Evolutionary conservation across 192 early-diverging fungal species (phyloP).

Genomic region (Podila minutissima): DNA sequence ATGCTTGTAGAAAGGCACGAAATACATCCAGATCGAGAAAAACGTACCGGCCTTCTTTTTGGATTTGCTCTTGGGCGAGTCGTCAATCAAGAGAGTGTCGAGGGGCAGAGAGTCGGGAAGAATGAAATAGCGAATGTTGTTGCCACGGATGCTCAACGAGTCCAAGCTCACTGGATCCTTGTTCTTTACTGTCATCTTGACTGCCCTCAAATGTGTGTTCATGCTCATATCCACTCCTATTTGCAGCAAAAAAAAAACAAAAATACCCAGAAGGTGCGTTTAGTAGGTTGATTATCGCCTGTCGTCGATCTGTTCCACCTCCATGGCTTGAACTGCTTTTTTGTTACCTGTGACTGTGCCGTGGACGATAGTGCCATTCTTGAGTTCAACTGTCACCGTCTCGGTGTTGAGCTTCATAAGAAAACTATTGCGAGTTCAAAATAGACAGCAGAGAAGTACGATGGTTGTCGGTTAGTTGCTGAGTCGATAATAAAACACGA

Average conservation of each 20-base stretch:
- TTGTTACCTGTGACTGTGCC: slow-evolving; percentile 87
- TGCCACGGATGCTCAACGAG: slow-evolving; percentile 94
- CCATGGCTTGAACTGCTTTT: no score
- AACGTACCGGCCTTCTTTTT: slow-evolving; percentile 75
- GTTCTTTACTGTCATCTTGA: slow-evolving; percentile 98
- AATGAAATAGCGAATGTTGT: slow-evolving; percentile 95
- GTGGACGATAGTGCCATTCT: slow-evolving; percentile 97
- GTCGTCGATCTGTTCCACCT: no score
- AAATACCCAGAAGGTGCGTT: no score
- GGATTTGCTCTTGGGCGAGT: slow-evolving; percentile 92
- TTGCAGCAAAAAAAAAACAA: not conserved
- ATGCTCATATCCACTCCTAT: slow-evolving; percentile 98
- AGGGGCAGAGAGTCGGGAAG: slow-evolving; percentile 95
- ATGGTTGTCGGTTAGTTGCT: not conserved
- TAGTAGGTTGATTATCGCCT: no score
- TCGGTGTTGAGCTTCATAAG: slow-evolving; percentile 98
- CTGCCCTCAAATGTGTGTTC: slow-evolving; percentile 99
- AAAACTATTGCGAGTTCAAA: slow-evolving; percentile 72
- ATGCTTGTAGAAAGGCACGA: slow-evolving; percentile 6
- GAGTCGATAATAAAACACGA: not conserved
- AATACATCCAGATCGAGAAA: not conserved
- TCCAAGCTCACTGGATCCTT: slow-evolving; percentile 92
- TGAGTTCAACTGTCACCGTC: slow-evolving; percentile 98
- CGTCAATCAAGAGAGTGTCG: slow-evolving; percentile 96
- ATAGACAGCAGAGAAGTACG: not conserved